Conservation (phyloP, 106 monocot genomes). For the Dendrobium officinale region DNA sequence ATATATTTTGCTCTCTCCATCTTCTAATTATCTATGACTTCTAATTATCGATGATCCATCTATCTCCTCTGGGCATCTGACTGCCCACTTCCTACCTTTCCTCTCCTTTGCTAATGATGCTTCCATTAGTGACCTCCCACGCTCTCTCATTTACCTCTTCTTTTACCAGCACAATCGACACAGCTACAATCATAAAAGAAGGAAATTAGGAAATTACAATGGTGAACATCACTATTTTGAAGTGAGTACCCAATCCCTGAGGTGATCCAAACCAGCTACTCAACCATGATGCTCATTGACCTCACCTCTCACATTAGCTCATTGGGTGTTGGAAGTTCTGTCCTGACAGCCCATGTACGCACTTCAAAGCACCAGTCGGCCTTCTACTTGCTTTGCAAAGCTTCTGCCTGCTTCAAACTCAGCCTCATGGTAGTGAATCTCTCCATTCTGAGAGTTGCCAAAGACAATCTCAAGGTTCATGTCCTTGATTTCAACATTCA, state of each 20-base stretch:
- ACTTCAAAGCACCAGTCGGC: slow-evolving; percentile 34
- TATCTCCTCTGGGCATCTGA: no score
- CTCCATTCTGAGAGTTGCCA: slow-evolving; percentile 48
- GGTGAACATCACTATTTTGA: slow-evolving; percentile 21
- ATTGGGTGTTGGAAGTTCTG: neutral
- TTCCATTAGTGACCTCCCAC: neutral
- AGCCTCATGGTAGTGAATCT: slow-evolving; percentile 43
- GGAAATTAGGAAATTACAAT: slow-evolving; percentile 44
- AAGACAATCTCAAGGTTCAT: slow-evolving; percentile 32
- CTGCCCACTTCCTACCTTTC: no score
- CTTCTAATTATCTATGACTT: no score
- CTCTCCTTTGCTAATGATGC: no score
- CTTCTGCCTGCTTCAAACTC: slow-evolving; percentile 54
- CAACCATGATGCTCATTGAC: slow-evolving; percentile 36
- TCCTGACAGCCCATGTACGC: slow-evolving; percentile 22
- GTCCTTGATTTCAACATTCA: slow-evolving; percentile 69
- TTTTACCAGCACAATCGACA: slow-evolving; percentile 48
- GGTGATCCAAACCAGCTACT: slow-evolving; percentile 66
- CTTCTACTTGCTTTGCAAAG: slow-evolving; percentile 32
- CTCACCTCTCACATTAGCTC: slow-evolving; percentile 24
- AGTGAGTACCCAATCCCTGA: slow-evolving; percentile 31
- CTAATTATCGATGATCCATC: no score
- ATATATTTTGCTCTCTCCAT: no score
- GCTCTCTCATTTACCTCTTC: slow-evolving; percentile 21
- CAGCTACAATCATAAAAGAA: slow-evolving; percentile 46